Percentiles rank a stretch among this genome's conserved stretches.
Evolutionary conservation across 768 basidiomycete species (phyloP).

Genomic region (Podaxis sp.): DNA sequence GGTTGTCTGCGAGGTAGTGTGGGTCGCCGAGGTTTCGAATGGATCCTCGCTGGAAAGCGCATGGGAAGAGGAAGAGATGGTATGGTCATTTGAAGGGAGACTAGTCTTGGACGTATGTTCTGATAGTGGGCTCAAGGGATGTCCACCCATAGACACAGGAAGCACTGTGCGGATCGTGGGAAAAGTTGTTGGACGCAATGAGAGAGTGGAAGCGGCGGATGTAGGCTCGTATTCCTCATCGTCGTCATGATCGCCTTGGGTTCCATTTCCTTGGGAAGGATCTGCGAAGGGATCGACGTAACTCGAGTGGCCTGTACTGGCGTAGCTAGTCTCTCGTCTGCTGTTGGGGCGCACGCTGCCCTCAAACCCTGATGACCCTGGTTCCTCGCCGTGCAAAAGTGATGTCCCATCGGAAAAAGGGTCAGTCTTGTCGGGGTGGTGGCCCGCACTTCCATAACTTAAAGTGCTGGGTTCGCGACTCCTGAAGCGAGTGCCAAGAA

Average conservation of each 20-base stretch:
- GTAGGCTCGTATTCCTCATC: slow-evolving; percentile 15
- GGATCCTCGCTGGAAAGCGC: slow-evolving; percentile 25
- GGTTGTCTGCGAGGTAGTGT: slow-evolving; percentile 27
- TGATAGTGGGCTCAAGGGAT: slow-evolving; percentile 37
- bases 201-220: slow-evolving; percentile 19
- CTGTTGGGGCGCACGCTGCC: slow-evolving; percentile 22
- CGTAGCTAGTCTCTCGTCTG: slow-evolving; percentile 36
- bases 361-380: slow-evolving; percentile 24
- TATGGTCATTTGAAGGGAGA: slow-evolving; percentile 25
- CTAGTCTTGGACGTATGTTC: slow-evolving; percentile 36
- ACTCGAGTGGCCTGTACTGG: slow-evolving; percentile 39
- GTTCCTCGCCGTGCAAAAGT: slow-evolving; percentile 34
- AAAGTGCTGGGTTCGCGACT: slow-evolving; percentile 40
- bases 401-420: slow-evolving; percentile 47
- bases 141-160: slow-evolving; percentile 30
- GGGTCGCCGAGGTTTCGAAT: slow-evolving; percentile 25
- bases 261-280: slow-evolving; percentile 29
- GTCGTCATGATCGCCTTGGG: slow-evolving; percentile 17
- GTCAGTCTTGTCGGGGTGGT: slow-evolving; percentile 47
- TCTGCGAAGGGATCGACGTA: slow-evolving; percentile 46
- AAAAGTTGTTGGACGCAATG: slow-evolving; percentile 18
- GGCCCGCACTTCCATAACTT: slow-evolving; percentile 26
- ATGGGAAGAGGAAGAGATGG: slow-evolving; percentile 28
- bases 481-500: slow-evolving; percentile 35
- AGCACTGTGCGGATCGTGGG: slow-evolving; percentile 29